Base-by-base conservation (phyloP, 1,284 basidiomycete species). In the Phylloboletellus chloephorus region DNA sequence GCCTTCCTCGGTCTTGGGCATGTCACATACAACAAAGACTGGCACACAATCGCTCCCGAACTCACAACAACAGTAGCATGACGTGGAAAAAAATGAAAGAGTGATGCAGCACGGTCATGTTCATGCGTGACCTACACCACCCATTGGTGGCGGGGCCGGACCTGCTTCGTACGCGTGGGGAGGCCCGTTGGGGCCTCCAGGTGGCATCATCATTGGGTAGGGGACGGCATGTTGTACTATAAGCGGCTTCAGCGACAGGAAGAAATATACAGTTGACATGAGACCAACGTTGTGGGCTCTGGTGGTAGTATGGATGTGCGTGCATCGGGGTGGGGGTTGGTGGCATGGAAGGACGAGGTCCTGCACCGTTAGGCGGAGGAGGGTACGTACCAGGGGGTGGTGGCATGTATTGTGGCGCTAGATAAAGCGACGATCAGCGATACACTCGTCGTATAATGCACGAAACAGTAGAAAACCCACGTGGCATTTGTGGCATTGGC, bases 121-220 rank as follows among this genome's bases (percentile, higher is more conserved):
- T 64, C 46, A 60, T 61, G 62, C 52, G 32, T 60, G 61, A 37
- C 49, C 50, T 49, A 71, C 66, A 78, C 80, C 79, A 39, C 82
- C 82, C 85, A 88, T 86, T 36, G 71, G 79, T 34, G 77, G 82
- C 33, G 79, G 81, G 28, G 79, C 75, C 43, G 76, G 79, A 19
- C 74, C 76, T 47, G 72, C 74, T 35, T 88, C 83, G 61, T 87
- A 87, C 26, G 72, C 74, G 57, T 85, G 84, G 33, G 78, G 82
- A 24, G 79, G 78, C 32, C 62, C 64, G 30, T 71, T 74, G 15
- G 77, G 78, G 32, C 59, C 58, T 13, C 60, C 50, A 11, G 81
- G 83, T 43, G 83, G 82, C 33, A 79, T 82, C 81, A 88, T 88
- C 84, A 89, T 88, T 12, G 74, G 82, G 61, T 88, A 89, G 26